Percentiles rank a stretch among this genome's conserved stretches.
These are phyloP conservation scores for Aethionema arabicum DNA, from an alignment of 345 rosid species.

Conservation along the genomic window DNA sequence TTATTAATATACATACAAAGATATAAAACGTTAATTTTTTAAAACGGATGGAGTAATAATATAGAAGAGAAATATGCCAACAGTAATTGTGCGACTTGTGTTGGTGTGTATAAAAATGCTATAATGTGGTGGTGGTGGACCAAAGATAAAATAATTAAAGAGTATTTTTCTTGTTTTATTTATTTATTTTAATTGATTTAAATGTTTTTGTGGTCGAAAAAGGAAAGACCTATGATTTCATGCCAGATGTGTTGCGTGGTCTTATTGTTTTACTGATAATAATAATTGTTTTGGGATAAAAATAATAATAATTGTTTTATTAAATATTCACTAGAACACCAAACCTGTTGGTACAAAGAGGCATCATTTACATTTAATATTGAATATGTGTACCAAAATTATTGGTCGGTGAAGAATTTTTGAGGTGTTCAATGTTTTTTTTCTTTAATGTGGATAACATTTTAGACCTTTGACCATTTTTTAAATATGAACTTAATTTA, in stretches of 20 bases:
- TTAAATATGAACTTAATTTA: too few species aligned
- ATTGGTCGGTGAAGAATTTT: slow-evolving; percentile 16
- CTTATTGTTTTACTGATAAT: too few species aligned
- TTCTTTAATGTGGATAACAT: too few species aligned
- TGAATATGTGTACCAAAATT: slow-evolving; percentile 6
- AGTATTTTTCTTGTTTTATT: neutral
- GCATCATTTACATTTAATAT: slow-evolving; percentile 20
- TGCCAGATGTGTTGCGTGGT: slow-evolving; percentile 36
- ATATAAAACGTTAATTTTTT: too few species aligned
- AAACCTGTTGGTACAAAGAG: slow-evolving; percentile 24
- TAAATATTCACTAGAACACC: too few species aligned
- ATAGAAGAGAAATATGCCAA: slow-evolving; percentile 26
- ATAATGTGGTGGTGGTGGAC: slow-evolving; percentile 20
- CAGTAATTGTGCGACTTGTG: slow-evolving; percentile 30
- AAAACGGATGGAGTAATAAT: too few species aligned
- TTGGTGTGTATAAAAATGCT: slow-evolving; percentile 26
- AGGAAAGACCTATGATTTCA: slow-evolving; percentile 15
- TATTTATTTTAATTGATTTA: slow-evolving; percentile 1
- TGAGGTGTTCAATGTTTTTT: neutral
- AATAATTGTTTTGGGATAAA: too few species aligned
- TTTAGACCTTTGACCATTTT: too few species aligned
- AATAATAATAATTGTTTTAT: too few species aligned
- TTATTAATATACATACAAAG: too few species aligned
- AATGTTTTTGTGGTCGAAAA: neutral
- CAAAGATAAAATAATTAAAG: too few species aligned